Base-by-base conservation (phyloP, 2,329 filamentous ascomycete genomes). In the Fusarium irregulare region DNA sequence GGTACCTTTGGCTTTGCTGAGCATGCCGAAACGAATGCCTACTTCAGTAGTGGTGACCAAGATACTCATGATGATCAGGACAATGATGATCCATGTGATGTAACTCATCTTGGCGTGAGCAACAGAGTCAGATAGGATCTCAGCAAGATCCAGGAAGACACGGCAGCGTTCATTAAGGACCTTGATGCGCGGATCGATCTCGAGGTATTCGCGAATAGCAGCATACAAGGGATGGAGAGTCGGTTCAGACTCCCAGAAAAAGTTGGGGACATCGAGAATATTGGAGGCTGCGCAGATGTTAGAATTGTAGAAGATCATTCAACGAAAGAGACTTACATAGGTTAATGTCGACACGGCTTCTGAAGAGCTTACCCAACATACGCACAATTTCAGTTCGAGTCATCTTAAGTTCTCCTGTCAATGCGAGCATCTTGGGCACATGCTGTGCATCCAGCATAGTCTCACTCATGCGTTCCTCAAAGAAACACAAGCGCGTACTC, bases 191-290 rank as follows among this genome's bases (percentile, higher is more conserved):
- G 92, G 93, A 76, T 97, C 95, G 79, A 99, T 98, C 78, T 99
- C 96, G 65, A 99, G 91, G 78, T 99, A 99, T 79, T 98, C 96
- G 75, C 96, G 93, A 53, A 98, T 93, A 64, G 94, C 96, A 63
- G 89, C 91, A 83, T 99, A 99, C 28, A 99, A 89, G 1, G 96
- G 96, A 78, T 98, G 93, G 0, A 99, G 86, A 0, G 93, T 98
- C 20, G 96, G 96, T 78, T 99, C 96, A 13, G 93, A 93, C 79
- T 98, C 94, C 96, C 96, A 99, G 86, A 98, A 97, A 86, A 98
- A 98, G 78, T 95, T 97, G 65, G 95, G 95, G 1, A 97, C 93
- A 79, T 98, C 94, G 61, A 98, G 91, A 79, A 98, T 95, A 78
- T 98, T 98, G 21, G 93, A 97, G 64, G 94, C 93, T 97, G 73